These are phyloP conservation scores for Fusarium solani-melongenae DNA, from an alignment of 2,329 filamentous ascomycete species.

Conservation along the genomic window DNA sequence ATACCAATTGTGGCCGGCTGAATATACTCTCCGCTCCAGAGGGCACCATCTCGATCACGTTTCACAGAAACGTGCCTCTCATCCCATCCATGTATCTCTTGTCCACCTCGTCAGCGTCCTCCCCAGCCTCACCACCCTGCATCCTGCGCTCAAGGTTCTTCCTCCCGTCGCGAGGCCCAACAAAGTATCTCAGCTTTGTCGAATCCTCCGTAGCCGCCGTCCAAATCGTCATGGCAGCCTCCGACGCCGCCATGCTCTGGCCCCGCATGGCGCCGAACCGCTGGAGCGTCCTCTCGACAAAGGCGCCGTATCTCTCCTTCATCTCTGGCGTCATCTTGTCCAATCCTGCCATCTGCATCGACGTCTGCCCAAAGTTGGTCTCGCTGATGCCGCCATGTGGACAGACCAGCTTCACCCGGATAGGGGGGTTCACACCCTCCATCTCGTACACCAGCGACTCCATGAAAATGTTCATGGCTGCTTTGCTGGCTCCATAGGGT, in stretches of 20 bases:
- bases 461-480: conserved; percentile 17
- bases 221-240: conserved; percentile 17
- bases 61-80: conserved; percentile 32
- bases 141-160: conserved; percentile 11
- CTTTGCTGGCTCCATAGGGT: conserved; percentile 36
- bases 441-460: conserved; percentile 14
- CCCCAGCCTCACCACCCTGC: neutral
- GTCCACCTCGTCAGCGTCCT: conserved; percentile 14
- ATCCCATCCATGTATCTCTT: conserved; percentile 26
- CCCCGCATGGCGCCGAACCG: conserved; percentile 27
- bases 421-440: conserved; percentile 13
- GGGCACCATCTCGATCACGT: conserved; percentile 26
- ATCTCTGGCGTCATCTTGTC: conserved; percentile 32
- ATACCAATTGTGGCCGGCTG: neutral
- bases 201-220: conserved; percentile 16
- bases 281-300: conserved; percentile 22
- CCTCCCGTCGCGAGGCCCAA: conserved; percentile 13
- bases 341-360: conserved; percentile 25
- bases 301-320: conserved; percentile 14
- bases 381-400: conserved; percentile 18
- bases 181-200: conserved; percentile 18
- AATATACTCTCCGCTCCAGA: neutral
- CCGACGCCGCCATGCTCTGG: conserved; percentile 23
- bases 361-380: conserved; percentile 25
- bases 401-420: conserved; percentile 16